Conservation (phyloP, 75 land plant genomes). For the Picea sitchensis region DNA sequence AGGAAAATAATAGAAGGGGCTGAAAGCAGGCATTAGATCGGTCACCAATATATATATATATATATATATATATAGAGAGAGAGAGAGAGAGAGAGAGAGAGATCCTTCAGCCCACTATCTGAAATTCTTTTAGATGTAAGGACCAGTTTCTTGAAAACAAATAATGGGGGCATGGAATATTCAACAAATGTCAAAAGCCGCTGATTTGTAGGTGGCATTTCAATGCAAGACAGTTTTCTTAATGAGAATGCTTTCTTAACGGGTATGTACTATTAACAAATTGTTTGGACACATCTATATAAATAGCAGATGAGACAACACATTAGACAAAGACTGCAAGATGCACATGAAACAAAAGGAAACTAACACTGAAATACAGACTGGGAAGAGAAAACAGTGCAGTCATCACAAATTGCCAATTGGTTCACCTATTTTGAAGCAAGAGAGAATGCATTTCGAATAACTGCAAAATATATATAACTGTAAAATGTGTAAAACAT, state of each 20-base stretch:
- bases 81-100: too few relatives aligned
- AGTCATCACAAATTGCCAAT: not conserved
- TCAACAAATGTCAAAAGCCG: not conserved
- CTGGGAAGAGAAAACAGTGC: not conserved
- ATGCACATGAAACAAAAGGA: not conserved
- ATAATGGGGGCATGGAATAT: not conserved
- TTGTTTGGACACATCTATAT: not conserved
- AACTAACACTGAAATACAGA: not conserved
- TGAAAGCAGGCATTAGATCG: not conserved
- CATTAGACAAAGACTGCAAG: not conserved
- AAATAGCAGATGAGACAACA: not conserved
- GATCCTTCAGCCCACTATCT: not conserved
- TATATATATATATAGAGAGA: too few relatives aligned
- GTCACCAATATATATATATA: not conserved
- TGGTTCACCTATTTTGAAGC: not conserved
- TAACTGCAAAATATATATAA: not conserved
- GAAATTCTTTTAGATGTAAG: not conserved
- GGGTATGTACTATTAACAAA: not conserved
- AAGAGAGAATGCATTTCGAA: not conserved
- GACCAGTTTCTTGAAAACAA: not conserved
- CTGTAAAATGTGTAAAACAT: not conserved
- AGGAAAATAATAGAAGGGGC: not conserved
- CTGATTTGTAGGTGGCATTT: not conserved
- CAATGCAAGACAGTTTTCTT: not conserved
- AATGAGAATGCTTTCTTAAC: too few relatives aligned